Evolutionary conservation across 192 early-diverging fungal species (phyloP).

Genomic region (Funneliformis geosporum): DNA sequence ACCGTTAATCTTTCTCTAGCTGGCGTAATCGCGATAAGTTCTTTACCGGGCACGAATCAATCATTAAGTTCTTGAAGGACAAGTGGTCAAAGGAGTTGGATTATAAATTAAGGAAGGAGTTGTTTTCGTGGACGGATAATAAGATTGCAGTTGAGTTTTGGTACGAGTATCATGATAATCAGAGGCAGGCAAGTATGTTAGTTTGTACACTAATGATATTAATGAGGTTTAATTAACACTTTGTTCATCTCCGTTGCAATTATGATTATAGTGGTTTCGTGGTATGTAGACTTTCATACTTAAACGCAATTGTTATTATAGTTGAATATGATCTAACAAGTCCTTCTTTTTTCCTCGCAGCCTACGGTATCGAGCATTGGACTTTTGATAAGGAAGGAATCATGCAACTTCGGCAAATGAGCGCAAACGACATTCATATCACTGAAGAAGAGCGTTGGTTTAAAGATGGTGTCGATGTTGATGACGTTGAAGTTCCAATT

Average conservation of each 20-base stretch:
- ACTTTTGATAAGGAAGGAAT: not conserved
- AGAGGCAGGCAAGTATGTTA: not conserved
- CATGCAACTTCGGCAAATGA: not conserved
- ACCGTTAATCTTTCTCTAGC: not conserved
- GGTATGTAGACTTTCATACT: not conserved
- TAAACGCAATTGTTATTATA: not conserved
- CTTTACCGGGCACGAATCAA: not conserved
- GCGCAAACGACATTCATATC: not conserved
- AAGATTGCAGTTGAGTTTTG: not conserved
- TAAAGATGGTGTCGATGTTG: not conserved
- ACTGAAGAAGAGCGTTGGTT: not conserved
- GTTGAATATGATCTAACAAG: not conserved
- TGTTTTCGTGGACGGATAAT: not conserved
- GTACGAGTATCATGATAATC: not conserved
- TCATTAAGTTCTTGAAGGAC: not conserved
- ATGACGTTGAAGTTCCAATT: not conserved
- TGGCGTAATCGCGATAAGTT: not conserved
- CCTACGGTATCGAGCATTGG: not conserved
- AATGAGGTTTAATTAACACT: not conserved
- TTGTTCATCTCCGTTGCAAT: not conserved
- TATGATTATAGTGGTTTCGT: not conserved
- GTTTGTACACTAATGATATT: too few relatives aligned
- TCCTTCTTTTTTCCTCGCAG: not conserved
- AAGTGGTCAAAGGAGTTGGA: not conserved
- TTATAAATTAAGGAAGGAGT: not conserved